Evolutionary conservation across 2,329 filamentous ascomycete species (phyloP).

Genomic region (Ceratocystis lukuohia): DNA sequence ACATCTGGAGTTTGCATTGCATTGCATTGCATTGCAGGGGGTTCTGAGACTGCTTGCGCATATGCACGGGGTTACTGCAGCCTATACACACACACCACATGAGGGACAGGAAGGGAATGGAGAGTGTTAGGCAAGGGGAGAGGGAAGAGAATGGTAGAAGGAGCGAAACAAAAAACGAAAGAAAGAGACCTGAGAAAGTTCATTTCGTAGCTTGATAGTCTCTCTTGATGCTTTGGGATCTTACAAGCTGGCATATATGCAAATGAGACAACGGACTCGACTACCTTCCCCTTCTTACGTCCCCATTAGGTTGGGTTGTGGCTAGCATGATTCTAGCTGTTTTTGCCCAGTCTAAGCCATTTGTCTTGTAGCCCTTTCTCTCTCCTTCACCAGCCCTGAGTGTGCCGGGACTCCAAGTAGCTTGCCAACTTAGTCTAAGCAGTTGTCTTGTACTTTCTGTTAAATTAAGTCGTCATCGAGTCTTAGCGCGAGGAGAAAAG

Average conservation of each 20-base stretch:
- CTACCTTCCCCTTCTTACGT: background rate
- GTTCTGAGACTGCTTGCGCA: background rate
- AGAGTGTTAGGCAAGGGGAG: background rate
- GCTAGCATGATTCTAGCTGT: background rate
- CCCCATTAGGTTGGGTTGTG: background rate
- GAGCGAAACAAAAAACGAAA: background rate
- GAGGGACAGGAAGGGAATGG: background rate
- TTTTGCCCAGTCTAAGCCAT: background rate
- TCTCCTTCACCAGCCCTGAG: background rate
- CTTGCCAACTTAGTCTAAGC: background rate
- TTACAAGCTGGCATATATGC: background rate
- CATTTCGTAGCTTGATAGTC: background rate
- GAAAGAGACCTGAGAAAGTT: background rate
- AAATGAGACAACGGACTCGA: background rate
- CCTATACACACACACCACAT: background rate
- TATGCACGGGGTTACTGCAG: background rate
- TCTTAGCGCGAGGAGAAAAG: slow-evolving; percentile 1
- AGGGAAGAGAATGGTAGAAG: background rate
- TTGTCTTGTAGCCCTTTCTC: background rate
- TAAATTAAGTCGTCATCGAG: background rate
- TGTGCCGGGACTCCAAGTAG: background rate
- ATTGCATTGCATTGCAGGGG: background rate
- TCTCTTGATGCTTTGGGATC: background rate
- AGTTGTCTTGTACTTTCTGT: background rate
- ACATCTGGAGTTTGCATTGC: background rate